phyloP scores from a whole-genome alignment of 31 red algal genomes.

The Odonthalia washingtoniensis region DNA sequence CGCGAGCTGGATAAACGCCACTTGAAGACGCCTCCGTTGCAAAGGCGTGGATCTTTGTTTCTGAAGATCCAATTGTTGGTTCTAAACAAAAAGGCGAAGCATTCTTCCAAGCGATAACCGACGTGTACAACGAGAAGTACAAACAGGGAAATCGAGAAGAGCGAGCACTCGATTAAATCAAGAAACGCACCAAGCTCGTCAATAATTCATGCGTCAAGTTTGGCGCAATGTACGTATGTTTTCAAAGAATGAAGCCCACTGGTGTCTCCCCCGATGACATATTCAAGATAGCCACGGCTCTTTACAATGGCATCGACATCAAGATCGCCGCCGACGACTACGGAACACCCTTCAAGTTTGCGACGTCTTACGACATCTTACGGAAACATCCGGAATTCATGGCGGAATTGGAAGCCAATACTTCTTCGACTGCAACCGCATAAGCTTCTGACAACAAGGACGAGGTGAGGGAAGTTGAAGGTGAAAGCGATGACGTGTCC shows the following conservation, averaged over 20 bases:
- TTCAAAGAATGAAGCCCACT: background rate
- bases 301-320: too few species aligned
- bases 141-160: conserved; percentile 36
- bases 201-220: conserved; percentile 39
- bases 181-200: background rate
- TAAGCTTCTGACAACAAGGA: background rate
- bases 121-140: conserved; percentile 41
- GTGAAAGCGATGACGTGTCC: background rate
- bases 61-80: conserved; percentile 35
- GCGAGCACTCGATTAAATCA: background rate
- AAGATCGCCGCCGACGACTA: too few species aligned
- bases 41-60: conserved; percentile 43
- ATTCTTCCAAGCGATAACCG: background rate
- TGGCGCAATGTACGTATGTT: background rate
- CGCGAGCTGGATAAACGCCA: too few species aligned
- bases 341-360: too few species aligned
- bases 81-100: conserved; percentile 33
- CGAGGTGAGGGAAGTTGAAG: conserved; percentile 2
- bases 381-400: conserved; percentile 28
- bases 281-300: background rate
- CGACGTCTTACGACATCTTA: background rate
- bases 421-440: background rate
- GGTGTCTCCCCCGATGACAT: conserved; percentile 6
- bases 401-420: background rate
- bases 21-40: conserved; percentile 38